These are phyloP conservation scores for Pseudonitzschia multistriata DNA, from an alignment of 108 stramenopile species.

Conservation along the genomic window DNA sequence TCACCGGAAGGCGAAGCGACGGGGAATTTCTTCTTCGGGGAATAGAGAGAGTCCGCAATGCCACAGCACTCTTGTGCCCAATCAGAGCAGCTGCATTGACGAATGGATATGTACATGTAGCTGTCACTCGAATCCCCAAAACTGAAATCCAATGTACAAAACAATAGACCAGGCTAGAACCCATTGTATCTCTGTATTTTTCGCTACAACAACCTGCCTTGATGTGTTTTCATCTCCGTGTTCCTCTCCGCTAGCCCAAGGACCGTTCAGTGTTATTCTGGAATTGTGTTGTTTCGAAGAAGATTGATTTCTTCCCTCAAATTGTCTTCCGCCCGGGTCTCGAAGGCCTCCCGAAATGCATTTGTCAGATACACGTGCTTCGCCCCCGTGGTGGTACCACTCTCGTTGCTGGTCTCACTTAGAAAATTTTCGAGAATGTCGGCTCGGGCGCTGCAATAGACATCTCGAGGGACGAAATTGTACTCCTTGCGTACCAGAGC, in stretches of 20 bases:
- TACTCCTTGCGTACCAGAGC: constrained; percentile 75
- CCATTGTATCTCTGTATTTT: no score
- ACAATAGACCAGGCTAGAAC: no score
- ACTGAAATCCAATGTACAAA: no score
- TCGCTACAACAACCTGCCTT: no score
- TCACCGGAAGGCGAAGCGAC: not conserved
- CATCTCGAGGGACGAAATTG: constrained; percentile 44
- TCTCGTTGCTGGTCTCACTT: not conserved
- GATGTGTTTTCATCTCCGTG: no score
- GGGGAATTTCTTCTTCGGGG: not conserved
- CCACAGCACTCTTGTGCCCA: no score
- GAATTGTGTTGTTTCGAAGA: constrained; percentile 55
- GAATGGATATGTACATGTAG: no score
- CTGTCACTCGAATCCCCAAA: no score
- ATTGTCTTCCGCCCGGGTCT: constrained; percentile 56
- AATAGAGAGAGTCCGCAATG: no score
- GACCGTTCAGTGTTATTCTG: constrained; percentile 19
- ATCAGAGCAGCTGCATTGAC: no score
- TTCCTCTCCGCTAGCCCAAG: no score
- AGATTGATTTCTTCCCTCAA: constrained; percentile 57
- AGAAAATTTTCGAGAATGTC: constrained; percentile 64
- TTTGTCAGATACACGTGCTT: constrained; percentile 47
- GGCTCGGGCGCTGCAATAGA: constrained; percentile 74
- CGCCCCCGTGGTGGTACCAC: not conserved
- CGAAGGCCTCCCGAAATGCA: constrained; percentile 47